Base-by-base conservation (phyloP, 2,329 filamentous ascomycete species). In the Hypocreales sp. region DNA sequence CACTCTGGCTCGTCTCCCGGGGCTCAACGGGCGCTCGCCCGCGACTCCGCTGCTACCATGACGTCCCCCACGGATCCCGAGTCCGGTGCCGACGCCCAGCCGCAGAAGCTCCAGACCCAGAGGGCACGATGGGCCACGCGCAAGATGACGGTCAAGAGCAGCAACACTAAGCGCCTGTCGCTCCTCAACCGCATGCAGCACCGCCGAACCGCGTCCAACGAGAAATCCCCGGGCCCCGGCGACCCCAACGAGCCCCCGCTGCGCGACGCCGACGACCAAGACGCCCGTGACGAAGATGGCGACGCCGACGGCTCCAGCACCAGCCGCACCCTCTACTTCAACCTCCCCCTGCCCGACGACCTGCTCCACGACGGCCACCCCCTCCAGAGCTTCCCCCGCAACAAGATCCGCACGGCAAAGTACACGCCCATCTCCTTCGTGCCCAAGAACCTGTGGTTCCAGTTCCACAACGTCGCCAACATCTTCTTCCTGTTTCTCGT, bases 381-480 rank as follows among this genome's bases (percentile, higher is more conserved):
- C 3, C 50, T 61, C 29, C 62, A 69, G 31, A 60, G 69, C 14
- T 98, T 78, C 51, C 67, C 80, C 26, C 68, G 87, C 39, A 98
- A 98, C 63, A 98, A 98, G 64, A 93, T 98, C 50, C 71, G 92
- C 41, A 98, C 90, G 4, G 82, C 90, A 33, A 98, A 95, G 56
- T 98, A 98, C 53, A 98, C 90, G 7, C 79, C 92, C 7, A 55
- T 98, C 36, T 92, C 81, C 33, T 98, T 98, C 55, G 54, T 98
- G 16, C 90, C 90, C 10, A 95, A 95, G 60, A 95, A 98, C 55
- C 49, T 98, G 46, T 98, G 78, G 73, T 82, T 92, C 38, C 92
- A 98, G 54, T 95, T 98, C 48, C 87, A 98, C 56, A 95, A 95
- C 47, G 79, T 98, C 44, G 90, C 90, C 47, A 98, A 98, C 53